Evolutionary conservation across 371 early-diverging fungal genomes (phyloP), one percentile per base, ranked within the genome.

Genomic region (Actinomortierella wolfii): DNA sequence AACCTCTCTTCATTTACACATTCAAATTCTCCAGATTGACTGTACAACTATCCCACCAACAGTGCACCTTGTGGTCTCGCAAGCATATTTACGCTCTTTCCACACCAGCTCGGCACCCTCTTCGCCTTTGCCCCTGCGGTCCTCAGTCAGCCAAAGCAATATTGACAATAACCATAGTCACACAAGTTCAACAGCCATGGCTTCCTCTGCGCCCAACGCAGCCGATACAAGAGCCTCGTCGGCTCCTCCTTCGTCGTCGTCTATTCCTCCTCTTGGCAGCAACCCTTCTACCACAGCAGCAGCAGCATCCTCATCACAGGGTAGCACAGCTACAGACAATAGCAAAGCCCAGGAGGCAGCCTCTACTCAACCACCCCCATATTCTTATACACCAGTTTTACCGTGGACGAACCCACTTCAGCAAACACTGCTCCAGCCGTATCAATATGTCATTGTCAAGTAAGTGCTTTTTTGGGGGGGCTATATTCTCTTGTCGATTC

Each of bases 381-480:
- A 34, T 34, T 34, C 34, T 6, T 34, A 6, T 34, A 34, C 34
- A 34, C 34, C 34, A 6, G 34, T 34, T 11, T 34, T 34, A 34
- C 34, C 34, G 34, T 34, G 34, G 34, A 34, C 34, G 34, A 34
- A 4, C 34, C 34, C 34, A 6, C 7, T 34, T 11, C 34, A 34
- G 4, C 34, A 34, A 14, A 8, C 39, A 8, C 40, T 49, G 56
- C 53, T 50, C 9, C 61, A 64, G 15, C 62, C 71, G 18, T 54
- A 61, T 54, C 71, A 71, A 44, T 61, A 71, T 46, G 66, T 58
- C 21, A 20, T 71, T 25, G 61, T 71, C 52, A 71, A 71, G 71
- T 71, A 71, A 66, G 71, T 71, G 14, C 41, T 17, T 26, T 39
- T 21, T 49, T n/a, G n/a, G n/a, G n/a, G n/a, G n/a, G n/a, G n/a